Evolutionary conservation across 306 rosid species (phyloP).

Genomic region (Luffa aegyptiaca): DNA sequence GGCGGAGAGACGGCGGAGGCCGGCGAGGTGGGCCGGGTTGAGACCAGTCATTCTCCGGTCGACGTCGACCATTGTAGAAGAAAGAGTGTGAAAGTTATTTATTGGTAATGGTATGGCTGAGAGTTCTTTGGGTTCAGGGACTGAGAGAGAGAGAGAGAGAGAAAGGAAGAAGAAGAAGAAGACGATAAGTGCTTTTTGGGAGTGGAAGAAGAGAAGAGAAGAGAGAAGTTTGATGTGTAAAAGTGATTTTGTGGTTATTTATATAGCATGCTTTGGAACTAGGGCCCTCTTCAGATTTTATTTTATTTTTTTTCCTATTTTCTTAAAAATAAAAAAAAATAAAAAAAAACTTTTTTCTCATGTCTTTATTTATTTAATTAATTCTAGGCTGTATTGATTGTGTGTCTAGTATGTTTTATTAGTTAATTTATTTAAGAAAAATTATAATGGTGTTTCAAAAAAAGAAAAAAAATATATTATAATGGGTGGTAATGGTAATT

Average conservation of each 20-base stretch:
- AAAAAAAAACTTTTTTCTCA: neutral
- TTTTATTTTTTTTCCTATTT: neutral
- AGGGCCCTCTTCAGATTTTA: conserved; percentile 27
- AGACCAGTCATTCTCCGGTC: conserved; percentile 94
- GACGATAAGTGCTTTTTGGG: neutral
- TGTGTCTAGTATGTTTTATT: neutral
- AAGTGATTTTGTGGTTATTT: conserved; percentile 15
- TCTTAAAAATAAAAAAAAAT: neutral
- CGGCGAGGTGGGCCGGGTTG: conserved; percentile 89
- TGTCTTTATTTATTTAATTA: neutral
- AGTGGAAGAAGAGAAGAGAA: neutral
- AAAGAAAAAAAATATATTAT: neutral
- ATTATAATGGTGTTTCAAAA: neutral
- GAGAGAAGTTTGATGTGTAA: neutral
- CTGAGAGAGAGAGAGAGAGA: neutral
- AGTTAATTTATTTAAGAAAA: neutral
- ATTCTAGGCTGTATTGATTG: neutral
- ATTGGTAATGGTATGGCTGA: neutral
- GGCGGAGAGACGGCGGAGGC: conserved; percentile 86
- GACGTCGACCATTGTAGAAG: conserved; percentile 71
- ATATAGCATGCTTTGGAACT: conserved; percentile 25
- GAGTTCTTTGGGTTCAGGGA: neutral
- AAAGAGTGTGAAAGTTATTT: neutral
- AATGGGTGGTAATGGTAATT: no score
- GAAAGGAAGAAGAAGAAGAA: neutral